A percentile compares a stretch with the other conserved stretches of the same genome.
These are phyloP conservation scores for Cladophialophora immunda DNA, from an alignment of 2,329 filamentous ascomycete species.

Conservation along the genomic window DNA sequence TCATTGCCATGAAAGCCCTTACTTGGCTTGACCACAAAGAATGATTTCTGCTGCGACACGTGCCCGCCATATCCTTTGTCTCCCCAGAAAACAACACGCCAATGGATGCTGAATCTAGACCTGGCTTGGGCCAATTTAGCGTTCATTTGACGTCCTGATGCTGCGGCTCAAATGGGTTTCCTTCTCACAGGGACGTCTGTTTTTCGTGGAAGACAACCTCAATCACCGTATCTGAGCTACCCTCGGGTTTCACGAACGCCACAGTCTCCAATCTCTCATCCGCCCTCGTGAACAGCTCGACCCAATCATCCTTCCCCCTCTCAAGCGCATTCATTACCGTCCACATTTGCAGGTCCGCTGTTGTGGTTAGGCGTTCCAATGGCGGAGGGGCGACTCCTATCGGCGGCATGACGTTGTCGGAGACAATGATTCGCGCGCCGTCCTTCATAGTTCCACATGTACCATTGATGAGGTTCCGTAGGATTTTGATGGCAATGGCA, in stretches of 20 bases:
- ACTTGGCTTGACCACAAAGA: neutral
- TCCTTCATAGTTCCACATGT: slow-evolving; percentile 5
- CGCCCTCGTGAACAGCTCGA: slow-evolving; percentile 12
- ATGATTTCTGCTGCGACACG: neutral
- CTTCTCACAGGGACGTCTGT: neutral
- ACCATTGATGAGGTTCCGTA: slow-evolving; percentile 19
- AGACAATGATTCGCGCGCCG: slow-evolving; percentile 12
- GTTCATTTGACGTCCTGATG: too few species aligned
- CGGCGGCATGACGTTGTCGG: slow-evolving; percentile 18
- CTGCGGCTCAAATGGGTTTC: neutral
- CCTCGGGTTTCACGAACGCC: slow-evolving; percentile 15
- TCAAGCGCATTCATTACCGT: slow-evolving; percentile 1
- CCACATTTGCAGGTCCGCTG: slow-evolving; percentile 22
- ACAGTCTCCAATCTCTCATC: slow-evolving; percentile 17
- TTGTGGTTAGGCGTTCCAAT: slow-evolving; percentile 14
- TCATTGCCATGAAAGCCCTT: neutral
- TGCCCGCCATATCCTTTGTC: neutral
- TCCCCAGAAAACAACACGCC: neutral
- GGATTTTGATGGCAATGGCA: slow-evolving; percentile 34
- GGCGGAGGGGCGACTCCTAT: neutral
- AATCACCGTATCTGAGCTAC: slow-evolving; percentile 19
- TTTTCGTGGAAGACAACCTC: slow-evolving; percentile 14
- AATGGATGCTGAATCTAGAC: neutral
- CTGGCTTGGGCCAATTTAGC: too few species aligned
- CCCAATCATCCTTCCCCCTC: slow-evolving; percentile 19